Evolutionary conservation across 345 rosid species (phyloP), one percentile per base, ranked within the genome.

Genomic region (Aethionema arabicum): DNA sequence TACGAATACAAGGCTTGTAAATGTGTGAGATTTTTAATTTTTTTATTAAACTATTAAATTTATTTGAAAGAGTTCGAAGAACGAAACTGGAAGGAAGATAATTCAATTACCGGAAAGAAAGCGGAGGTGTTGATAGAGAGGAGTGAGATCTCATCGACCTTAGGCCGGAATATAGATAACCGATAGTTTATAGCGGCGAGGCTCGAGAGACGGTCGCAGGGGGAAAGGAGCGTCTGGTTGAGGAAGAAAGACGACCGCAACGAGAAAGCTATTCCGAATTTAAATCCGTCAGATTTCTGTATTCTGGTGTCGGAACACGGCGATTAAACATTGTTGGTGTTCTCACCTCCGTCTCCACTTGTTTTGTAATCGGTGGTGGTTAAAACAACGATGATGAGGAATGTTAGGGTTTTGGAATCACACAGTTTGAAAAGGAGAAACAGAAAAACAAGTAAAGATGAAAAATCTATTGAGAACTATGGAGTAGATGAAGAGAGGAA

Each of bases 81-180:
- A 5, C 38, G 38, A 21, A 21, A 21, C 2, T 21, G 27, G 27
- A 21, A 21, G 38, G 38, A 4, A 35, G 38, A 35, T 5, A 35
- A 35, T 2, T 0, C 1, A 35, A 8, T 35, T 65, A 81, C 86
- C 61, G 83, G 90, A 33, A 57, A 68, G 73, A 78, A 82, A 7
- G 81, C 30, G 32, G 97, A 85, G 59, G 93, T 68, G 68, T 91
- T 91, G 80, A 91, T 67, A 12, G 96, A 82, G 68, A 91, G 98
- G 15, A 91, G 91, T 48, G 98, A 87, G 84, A 91, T 87, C 83
- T 91, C 98, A 11, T 91, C 98, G 35, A 91, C 77, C 63, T 84
- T 85, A 48, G 98, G 96, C 52, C 96, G 78, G 63, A 87, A 91
- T 33, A 84, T 14, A 12, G 96, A 74, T 76, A 87, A 72, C 80